A percentile compares a stretch with the other conserved stretches of the same genome.
Conservation (phyloP, 106 monocot species). For the Allium cepa region DNA sequence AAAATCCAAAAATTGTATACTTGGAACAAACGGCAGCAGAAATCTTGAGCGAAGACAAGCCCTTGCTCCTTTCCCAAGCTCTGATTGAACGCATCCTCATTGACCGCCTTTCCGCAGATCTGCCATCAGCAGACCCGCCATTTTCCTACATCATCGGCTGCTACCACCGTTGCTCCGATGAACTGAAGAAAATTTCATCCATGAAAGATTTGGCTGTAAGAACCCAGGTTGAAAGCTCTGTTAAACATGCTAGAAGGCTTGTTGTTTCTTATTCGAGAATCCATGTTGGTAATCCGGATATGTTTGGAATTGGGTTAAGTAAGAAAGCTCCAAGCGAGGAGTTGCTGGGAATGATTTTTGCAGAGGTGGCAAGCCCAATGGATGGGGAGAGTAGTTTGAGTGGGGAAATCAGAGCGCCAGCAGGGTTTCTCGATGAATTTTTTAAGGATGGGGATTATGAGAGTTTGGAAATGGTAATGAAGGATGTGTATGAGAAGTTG, state of each 20-base stretch:
- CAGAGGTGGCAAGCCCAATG: constrained; percentile 47
- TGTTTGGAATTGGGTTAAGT: constrained; percentile 18
- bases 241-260: constrained; percentile 36
- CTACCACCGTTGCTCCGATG: constrained; percentile 64
- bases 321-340: constrained; percentile 7
- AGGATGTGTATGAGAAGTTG: constrained; percentile 51
- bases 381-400: constrained; percentile 38
- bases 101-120: constrained; percentile 62
- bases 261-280: constrained; percentile 63
- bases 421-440: constrained; percentile 79
- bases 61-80: constrained; percentile 53
- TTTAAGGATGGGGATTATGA: constrained; percentile 64
- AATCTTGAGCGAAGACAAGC: constrained; percentile 74
- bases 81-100: constrained; percentile 71
- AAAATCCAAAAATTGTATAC: constrained; percentile 33
- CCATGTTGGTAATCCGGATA: constrained; percentile 71
- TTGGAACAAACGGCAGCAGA: constrained; percentile 91
- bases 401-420: constrained; percentile 16
- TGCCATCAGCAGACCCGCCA: constrained; percentile 31
- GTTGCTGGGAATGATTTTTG: constrained; percentile 42
- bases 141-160: constrained; percentile 56
- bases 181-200: constrained; percentile 46
- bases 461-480: constrained; percentile 52
- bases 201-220: constrained; percentile 66
- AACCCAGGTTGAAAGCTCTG: constrained; percentile 40